These are phyloP conservation scores for Penicillium fuscoglaucum DNA, from an alignment of 2,329 filamentous ascomycete genomes.

Conservation along the genomic window DNA sequence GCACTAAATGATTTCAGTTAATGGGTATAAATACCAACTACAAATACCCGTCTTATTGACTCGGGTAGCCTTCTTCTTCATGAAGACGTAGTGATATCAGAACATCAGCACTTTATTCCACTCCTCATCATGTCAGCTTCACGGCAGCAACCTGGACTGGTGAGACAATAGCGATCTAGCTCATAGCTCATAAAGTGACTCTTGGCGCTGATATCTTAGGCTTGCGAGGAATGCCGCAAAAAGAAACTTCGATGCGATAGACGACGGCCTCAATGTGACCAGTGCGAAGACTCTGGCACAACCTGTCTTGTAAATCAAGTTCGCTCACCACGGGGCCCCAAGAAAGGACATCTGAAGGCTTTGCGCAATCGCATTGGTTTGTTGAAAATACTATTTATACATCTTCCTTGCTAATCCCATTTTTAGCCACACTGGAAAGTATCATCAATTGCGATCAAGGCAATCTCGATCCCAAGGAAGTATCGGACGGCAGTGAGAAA, in stretches of 20 bases:
- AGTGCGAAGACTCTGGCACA: conserved; percentile 30
- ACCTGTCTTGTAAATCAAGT: conserved; percentile 31
- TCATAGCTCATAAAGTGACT: too few relatives aligned
- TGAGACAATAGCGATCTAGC: background rate
- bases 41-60: background rate
- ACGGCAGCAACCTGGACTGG: conserved; percentile 11
- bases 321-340: conserved; percentile 29
- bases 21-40: conserved; percentile 1
- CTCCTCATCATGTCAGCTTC: background rate
- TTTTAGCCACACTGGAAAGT: conserved; percentile 4
- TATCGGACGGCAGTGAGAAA: background rate
- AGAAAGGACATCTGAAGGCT: conserved; percentile 31
- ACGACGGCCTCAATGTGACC: conserved; percentile 28
- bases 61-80: background rate
- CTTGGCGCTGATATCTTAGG: conserved; percentile 7
- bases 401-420: background rate
- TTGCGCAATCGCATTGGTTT: conserved; percentile 32
- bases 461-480: background rate
- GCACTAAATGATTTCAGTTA: background rate
- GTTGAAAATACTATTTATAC: background rate
- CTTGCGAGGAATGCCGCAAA: conserved; percentile 34
- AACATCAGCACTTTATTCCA: background rate
- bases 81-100: background rate
- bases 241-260: conserved; percentile 34
- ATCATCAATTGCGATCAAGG: conserved; percentile 2